phyloP scores from a whole-genome alignment of 768 basidiomycete genomes.

The Termitomyces sp. region DNA sequence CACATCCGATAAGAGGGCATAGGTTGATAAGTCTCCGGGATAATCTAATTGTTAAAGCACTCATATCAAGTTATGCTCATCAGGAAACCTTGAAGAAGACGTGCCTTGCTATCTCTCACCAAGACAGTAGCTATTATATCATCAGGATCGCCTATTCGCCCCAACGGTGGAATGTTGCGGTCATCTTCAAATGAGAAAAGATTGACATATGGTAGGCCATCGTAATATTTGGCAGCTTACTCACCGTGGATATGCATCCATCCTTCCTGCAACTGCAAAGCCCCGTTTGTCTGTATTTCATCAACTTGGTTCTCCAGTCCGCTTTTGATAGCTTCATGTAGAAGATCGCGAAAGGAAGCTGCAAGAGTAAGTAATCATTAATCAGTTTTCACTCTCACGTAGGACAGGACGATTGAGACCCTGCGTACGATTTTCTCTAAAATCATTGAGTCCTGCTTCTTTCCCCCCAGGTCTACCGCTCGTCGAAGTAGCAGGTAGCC shows the following conservation, averaged over 20 bases:
- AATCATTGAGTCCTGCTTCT: slow-evolving; percentile 64
- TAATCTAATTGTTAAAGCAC: slow-evolving; percentile 39
- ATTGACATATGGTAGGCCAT: not conserved
- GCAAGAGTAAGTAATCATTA: not conserved
- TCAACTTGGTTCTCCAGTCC: slow-evolving; percentile 58
- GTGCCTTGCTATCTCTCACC: slow-evolving; percentile 65
- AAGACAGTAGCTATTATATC: slow-evolving; percentile 79
- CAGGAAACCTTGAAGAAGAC: slow-evolving; percentile 8
- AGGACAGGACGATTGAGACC: not conserved
- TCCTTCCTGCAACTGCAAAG: slow-evolving; percentile 63
- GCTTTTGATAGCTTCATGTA: slow-evolving; percentile 57
- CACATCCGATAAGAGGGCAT: slow-evolving; percentile 85
- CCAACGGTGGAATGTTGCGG: slow-evolving; percentile 71
- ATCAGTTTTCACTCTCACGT: not conserved
- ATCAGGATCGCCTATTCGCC: slow-evolving; percentile 77
- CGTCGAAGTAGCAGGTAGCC: slow-evolving; percentile 53
- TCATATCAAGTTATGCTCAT: not conserved
- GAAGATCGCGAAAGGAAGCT: slow-evolving; percentile 58
- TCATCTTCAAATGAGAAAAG: slow-evolving; percentile 42
- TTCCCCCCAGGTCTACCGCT: slow-evolving; percentile 9
- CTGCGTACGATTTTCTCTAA: slow-evolving; percentile 64
- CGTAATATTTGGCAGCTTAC: not conserved
- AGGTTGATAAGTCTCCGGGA: slow-evolving; percentile 70
- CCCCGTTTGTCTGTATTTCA: slow-evolving; percentile 61
- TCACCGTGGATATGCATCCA: slow-evolving; percentile 83